Evolutionary conservation across 1,139 yeast species (phyloP), one percentile per base, ranked within the genome.

Genomic region (Schizosaccharomyces versatilis): DNA sequence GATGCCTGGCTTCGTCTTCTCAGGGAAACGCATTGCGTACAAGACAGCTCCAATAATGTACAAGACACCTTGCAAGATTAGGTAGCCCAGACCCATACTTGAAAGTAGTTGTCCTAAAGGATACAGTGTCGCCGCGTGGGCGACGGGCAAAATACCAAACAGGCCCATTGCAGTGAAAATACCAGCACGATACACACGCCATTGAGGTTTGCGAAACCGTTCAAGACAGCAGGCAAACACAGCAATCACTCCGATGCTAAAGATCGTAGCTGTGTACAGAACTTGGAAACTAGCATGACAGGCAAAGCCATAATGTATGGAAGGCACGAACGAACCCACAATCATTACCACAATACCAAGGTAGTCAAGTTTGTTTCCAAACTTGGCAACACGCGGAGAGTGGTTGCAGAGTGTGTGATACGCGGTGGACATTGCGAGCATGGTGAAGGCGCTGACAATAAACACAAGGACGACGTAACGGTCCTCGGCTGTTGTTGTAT

Each of bases 331-430:
- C 0, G 95, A 84, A 40, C 84, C 73, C 1, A 82, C 77, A 57
- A 85, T 84, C 58, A 86, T 70, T 3, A 81, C 71, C 10, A 85
- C 82, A 53, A 86, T 86, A 0, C 96, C 97, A 56, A 86, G 74
- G 63, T 86, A 88, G 66, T 86, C 97, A 57, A 85, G 71, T 61
- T 80, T 83, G 65, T 85, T 84, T 1, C 95, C 94, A 56, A 79
- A 69, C 48, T 71, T 69, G 44, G 81, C 73, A 7, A 84, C 76
- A 36, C 63, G 61, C 38, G 69, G 73, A 8, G 95, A 84, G 65
- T 86, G 96, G 56, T 80, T 73, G 64, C 84, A 85, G 56, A 84
- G 62, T 58, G 83, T 74, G 64, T 86, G 97, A 68, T 81, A 86
- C 1, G 74, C 68, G 17, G 94, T 82, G 41, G 94, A 81, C 72